Evolutionary conservation across 345 rosid species (phyloP), one percentile per base, ranked within the genome.

Genomic region (Salix arbutifolia): DNA sequence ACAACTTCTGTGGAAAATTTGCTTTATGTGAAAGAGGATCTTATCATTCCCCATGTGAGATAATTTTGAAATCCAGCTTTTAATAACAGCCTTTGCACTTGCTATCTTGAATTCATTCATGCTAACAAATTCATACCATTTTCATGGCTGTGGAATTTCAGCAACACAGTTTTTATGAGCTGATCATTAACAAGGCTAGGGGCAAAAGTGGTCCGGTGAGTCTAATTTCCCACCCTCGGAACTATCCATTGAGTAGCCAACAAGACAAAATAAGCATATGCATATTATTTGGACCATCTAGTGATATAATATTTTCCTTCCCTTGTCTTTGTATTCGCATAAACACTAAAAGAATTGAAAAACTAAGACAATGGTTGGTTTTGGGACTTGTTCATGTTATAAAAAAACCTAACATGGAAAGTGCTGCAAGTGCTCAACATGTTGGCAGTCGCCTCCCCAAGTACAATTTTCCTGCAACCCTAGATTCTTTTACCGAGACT

Each of bases 181-280:
- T 96, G 72, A 96, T 96, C 72, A 79, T 96, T 65, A 94, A 94
- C 88, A 96, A 89, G 85, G 99, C 98, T 5, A 91, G 99, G 81
- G 99, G 99, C 67, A 96, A 96, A 90, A 96, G 98, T 90, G 99
- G 99, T 58, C 98, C 99, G 93, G 99, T 92, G 91, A 88, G 10
- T 60, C 62, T 67, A 81, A 65, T 37, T 61, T 58, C 40, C 53
- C 69, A 37, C 19, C 18, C 8, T 67, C 25, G 76, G 23, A 26
- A 8, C 28, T 10, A 52, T 19, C 26, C 28, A 48, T 21, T 25
- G 31, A 18, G 58, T 31, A 2, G 6, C 60, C 35, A 16, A 26
- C 56, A 58, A 56, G 18, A 12, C 18, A n/a, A 68, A 58, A 38
- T 58, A 60, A 11, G 14, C 42, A 44, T 69, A 30, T 35, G 37